phyloP scores from a whole-genome alignment of 345 rosid species.

The Odontarrhena argentea region DNA sequence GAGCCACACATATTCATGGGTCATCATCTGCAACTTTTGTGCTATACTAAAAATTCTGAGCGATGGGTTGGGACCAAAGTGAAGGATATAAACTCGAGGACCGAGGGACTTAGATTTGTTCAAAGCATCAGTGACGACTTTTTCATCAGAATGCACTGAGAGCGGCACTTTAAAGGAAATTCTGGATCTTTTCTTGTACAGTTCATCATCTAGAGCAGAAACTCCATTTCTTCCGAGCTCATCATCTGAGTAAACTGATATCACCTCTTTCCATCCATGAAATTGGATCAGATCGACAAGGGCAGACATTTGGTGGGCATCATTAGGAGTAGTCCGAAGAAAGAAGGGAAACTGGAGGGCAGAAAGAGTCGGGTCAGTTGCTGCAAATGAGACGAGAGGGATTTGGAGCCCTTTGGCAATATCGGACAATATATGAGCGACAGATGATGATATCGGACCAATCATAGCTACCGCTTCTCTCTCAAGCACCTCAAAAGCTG shows the following conservation, averaged over 20 bases:
- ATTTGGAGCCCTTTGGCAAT: conserved; percentile 66
- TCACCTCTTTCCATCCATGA: conserved; percentile 78
- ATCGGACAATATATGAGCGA: conserved; percentile 71
- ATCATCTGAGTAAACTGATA: conserved; percentile 70
- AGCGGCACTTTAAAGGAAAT: conserved; percentile 61
- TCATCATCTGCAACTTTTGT: conserved; percentile 73
- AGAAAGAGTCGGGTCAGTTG: conserved; percentile 93
- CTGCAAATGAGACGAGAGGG: conserved; percentile 80
- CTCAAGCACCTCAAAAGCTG: conserved; percentile 73
- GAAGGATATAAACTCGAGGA: conserved; percentile 79
- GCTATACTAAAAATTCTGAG: conserved; percentile 62
- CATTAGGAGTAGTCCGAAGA: conserved; percentile 70
- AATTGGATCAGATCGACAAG: conserved; percentile 63
- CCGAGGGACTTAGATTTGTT: conserved; percentile 53
- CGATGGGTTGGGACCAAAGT: conserved; percentile 66
- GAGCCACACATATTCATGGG: conserved; percentile 66
- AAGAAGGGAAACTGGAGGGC: conserved; percentile 79
- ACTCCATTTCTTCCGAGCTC: conserved; percentile 85
- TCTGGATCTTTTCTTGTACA: conserved; percentile 52
- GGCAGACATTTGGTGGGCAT: conserved; percentile 78
- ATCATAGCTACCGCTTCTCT: conserved; percentile 68
- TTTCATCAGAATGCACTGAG: conserved; percentile 46
- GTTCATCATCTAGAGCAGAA: conserved; percentile 54
- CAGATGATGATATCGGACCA: conserved; percentile 77
- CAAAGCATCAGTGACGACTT: conserved; percentile 46